Evolutionary conservation across 371 early-diverging fungal species (phyloP), one percentile per base, ranked within the genome.

Genomic region (Apophysomyces ossiformis): DNA sequence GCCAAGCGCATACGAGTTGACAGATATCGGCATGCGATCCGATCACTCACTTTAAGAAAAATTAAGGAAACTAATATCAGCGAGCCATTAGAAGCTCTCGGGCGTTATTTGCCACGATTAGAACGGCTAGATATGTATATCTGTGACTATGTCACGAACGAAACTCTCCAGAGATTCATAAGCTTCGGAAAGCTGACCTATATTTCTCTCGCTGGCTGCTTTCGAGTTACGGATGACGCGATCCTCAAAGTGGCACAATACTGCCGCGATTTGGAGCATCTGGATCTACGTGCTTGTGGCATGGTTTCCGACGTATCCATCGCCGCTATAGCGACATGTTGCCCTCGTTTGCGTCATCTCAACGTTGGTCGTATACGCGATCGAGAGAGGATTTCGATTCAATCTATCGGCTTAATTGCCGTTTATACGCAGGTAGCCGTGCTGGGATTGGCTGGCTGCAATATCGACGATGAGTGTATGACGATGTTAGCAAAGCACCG

Each of bases 351-450:
- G 5, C 69, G 73, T 60, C 88, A 86, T 60, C 65, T 87, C 37
- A 87, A 87, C 37, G 85, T 86, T 0, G 88, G 88, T 4, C 77
- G 88, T 8, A 78, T 87, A 12, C 77, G 80, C n/a, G 85, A 84
- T 18, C 61, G 85, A 15, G 71, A 78, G 2, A 78, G 74, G 16
- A 85, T 87, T 37, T 83, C 88, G 0, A 78, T 71, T 15, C 64
- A 67, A 39, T 84, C 85, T n/a, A 84, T 87, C 60, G 72, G 65
- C 7, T 67, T 75, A 46, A 74, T 87, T 69, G 88, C 88, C 0
- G 70, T 75, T 65, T 69, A 82, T 39, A 86, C 85, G 0, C 59
- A 80, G 15, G 76, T 86, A 3, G 72, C 79, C 3, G 86, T 86
- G 0, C 61, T 87, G 9, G 88, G 88, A 0, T 61, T 87, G 21